Base-by-base conservation (phyloP, 2,329 filamentous ascomycete species). In the Penicillium sp. region DNA sequence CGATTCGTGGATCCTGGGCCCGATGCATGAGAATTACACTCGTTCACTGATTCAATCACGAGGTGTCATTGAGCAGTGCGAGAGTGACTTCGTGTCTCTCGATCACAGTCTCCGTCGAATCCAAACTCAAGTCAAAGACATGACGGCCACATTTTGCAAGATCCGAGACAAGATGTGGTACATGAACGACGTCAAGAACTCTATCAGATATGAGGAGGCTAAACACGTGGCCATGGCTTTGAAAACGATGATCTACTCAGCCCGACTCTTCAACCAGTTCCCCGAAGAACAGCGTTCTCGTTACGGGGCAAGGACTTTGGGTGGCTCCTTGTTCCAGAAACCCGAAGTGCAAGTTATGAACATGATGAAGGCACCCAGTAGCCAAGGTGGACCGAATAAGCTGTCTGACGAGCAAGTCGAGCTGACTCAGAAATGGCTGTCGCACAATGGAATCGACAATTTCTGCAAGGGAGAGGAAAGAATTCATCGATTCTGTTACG, bases 151-250 rank as follows among this genome's bases (percentile, higher is more conserved):
- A 5, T 81, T 94, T 38, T 85, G 87, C 56, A 87, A 88, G 23
- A 81, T 97, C 39, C 86, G 94, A 41, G 90, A 96, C 72, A 97
- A 97, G 80, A 96, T 97, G 90, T 99, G 94, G 94, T 99, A 96
- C 72, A 90, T 94, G 59, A 93, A 90, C 1, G 92, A 97, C 72
- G 92, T 97, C 29, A 88, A 91, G 60, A 92, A 93, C 67, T 97
- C 94, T 4, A 89, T 87, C 48, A 86, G 87, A 10, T 97, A 97
- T 68, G 90, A 94, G 59, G 89, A 95, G 65, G 91, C 91, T 39
- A 87, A 88, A 57, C 91, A 93, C 62, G 88, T 97, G 46, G 90
- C 92, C 6, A 84, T 90, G 58, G 94, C 93, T 5, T 79, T 99
- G 49, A 95, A 94, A 74, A 91, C 89, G 8, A 97, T 99, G 94